A percentile compares a stretch with the other conserved stretches of the same genome.
phyloP scores from a whole-genome alignment of 192 early-diverging fungal species.

The Backusella tuberculispora region DNA sequence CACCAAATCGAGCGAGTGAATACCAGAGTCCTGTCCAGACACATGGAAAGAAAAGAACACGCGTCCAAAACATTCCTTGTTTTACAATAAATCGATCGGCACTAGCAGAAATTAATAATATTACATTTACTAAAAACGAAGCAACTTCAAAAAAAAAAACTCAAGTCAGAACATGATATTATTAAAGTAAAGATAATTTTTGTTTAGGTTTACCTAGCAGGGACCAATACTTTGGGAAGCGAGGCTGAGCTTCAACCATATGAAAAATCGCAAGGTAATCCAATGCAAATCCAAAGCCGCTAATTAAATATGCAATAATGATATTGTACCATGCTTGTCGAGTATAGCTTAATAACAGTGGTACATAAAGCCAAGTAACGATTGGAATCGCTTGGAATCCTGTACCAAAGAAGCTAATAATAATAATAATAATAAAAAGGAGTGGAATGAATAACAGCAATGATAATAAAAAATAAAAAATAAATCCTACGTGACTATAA shows the following conservation, averaged over 20 bases:
- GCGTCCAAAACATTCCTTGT: constrained; percentile 7
- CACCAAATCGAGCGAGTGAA: constrained; percentile 11
- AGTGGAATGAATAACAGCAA: neutral
- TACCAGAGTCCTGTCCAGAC: constrained; percentile 26
- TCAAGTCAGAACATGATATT: neutral
- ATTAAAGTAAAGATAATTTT: neutral
- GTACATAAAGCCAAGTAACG: constrained; percentile 12
- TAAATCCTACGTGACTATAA: neutral
- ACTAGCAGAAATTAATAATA: neutral
- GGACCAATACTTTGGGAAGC: neutral
- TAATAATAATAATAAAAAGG: neutral
- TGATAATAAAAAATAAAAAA: neutral
- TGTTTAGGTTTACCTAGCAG: neutral
- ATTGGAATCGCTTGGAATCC: constrained; percentile 30
- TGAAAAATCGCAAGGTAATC: constrained; percentile 18
- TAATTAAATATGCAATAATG: neutral
- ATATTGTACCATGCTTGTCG: neutral
- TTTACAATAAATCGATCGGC: neutral
- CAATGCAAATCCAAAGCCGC: constrained; percentile 6
- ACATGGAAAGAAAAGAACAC: constrained; percentile 17
- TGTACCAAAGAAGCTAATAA: constrained; percentile 14
- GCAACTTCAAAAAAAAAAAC: neutral
- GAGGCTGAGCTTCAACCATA: neutral
- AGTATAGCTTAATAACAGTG: constrained; percentile 13
- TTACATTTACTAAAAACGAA: neutral